phyloP scores from a whole-genome alignment of 2,329 filamentous ascomycete genomes.

The Curvularia hawaiiensis region DNA sequence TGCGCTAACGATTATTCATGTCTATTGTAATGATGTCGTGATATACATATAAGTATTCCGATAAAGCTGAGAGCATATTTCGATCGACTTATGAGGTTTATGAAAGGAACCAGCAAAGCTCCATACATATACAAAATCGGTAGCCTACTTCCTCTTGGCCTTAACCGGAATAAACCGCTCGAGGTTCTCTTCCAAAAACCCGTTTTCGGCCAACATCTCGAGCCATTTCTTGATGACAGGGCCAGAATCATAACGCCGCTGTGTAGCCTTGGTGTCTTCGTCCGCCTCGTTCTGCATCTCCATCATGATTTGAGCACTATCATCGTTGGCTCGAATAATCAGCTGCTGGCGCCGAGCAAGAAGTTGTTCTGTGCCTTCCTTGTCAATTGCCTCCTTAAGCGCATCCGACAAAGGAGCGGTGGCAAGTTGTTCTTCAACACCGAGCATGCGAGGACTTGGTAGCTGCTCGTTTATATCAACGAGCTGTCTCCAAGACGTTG shows the following conservation, averaged over 20 bases:
- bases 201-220: slow-evolving; percentile 69
- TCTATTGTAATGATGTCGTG: neutral
- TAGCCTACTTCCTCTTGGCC: slow-evolving; percentile 2
- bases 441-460: slow-evolving; percentile 23
- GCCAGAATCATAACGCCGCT: slow-evolving; percentile 70
- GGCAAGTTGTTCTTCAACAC: slow-evolving; percentile 22
- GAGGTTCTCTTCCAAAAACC: slow-evolving; percentile 54
- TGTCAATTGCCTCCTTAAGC: slow-evolving; percentile 24
- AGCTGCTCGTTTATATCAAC: slow-evolving; percentile 34
- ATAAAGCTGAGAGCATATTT: neutral
- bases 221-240: slow-evolving; percentile 73
- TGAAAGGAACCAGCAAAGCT: neutral
- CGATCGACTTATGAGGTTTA: neutral
- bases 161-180: slow-evolving; percentile 25
- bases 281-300: slow-evolving; percentile 55
- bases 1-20: neutral
- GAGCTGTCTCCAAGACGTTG: slow-evolving; percentile 49
- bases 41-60: neutral
- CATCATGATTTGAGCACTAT: slow-evolving; percentile 50
- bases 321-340: slow-evolving; percentile 32
- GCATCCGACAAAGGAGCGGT: slow-evolving; percentile 18
- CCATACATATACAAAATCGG: neutral
- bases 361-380: slow-evolving; percentile 26
- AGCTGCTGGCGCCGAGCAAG: slow-evolving; percentile 25
- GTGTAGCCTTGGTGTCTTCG: slow-evolving; percentile 59